Percentiles rank a stretch among this genome's conserved stretches.
Conservation (phyloP, 2,329 filamentous ascomycete genomes). For the Colletotrichum horii region DNA sequence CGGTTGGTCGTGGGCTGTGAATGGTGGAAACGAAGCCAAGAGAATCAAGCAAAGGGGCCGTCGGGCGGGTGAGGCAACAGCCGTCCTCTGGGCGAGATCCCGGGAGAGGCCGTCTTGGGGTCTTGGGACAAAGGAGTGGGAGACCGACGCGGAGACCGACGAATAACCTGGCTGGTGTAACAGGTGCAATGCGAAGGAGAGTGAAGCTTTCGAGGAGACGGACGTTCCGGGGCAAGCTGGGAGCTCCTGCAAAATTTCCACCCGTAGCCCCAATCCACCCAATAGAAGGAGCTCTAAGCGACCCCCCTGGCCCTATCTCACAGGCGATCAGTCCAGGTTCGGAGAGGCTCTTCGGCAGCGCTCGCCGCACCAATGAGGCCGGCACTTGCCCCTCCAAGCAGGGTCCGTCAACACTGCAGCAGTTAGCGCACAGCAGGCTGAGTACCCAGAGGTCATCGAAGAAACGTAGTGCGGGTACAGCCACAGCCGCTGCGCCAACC, state of each 20-base stretch:
- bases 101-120: constrained; percentile 8
- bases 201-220: constrained; percentile 3
- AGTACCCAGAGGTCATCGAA: neutral
- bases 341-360: constrained; percentile 13
- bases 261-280: neutral
- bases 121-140: neutral
- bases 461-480: constrained; percentile 7
- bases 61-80: neutral
- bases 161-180: neutral
- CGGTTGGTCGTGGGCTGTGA: neutral
- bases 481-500: constrained; percentile 4
- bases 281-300: constrained; percentile 12
- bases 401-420: neutral
- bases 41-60: constrained; percentile 11
- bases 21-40: constrained; percentile 5
- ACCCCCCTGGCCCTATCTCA: neutral
- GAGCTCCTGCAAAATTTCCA: constrained; percentile 22
- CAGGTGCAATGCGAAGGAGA: neutral
- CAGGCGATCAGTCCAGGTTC: constrained; percentile 2
- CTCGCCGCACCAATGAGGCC: constrained; percentile 9
- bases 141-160: neutral
- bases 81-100: neutral
- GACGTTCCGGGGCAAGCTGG: constrained; percentile 12
- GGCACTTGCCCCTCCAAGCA: neutral
- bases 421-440: neutral